Evolutionary conservation across 108 stramenopile genomes (phyloP), one percentile per base, ranked within the genome.

Genomic region (Cyclotella kingstonii): DNA sequence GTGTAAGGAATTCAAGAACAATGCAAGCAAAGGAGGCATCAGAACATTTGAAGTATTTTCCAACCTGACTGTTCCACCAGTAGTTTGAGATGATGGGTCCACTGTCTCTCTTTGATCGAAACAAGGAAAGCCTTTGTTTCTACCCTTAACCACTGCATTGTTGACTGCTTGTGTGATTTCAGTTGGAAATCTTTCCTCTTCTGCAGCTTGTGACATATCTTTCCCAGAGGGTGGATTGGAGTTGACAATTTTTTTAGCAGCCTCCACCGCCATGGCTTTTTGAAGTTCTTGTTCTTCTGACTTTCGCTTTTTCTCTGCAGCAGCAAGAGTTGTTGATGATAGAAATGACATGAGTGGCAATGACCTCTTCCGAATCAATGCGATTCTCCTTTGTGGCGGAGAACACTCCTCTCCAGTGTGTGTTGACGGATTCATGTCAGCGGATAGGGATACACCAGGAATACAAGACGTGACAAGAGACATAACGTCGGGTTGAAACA

Each of bases 1-100:
- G 2, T 49, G 48, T 14, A 62, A 17, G 4, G 60, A 38, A 53
- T 36, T 46, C 15, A 69, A 33, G 46, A 69, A 69, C 11, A 45
- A 38, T 17, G 31, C 43, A 36, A 69, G 52, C 41, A 60, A 54
- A 23, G 68, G 68, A 1, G 68, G 68, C 68, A 69, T 69, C 52
- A 69, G 39, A 31, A 69, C 39, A 46, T 60, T 69, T 25, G 68
- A 69, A 26, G 15, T 41, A 9, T 29, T 11, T 60, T 69, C 68
- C 22, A 44, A 36, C 10, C 33, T 60, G 1, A 45, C 34, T 30
- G 57, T 30, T 15, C 17, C 14, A 8, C 9, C 27, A 9, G 33
- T 28, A 17, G 33, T 2, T 21, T 47, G 1, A 28, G 7, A 5
- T 22, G 5, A 5, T 23, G 14, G 10, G 8, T 10, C 18, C 12